These are phyloP conservation scores for Falciphora oryzae DNA, from an alignment of 2,329 filamentous ascomycete genomes.

Conservation along the genomic window DNA sequence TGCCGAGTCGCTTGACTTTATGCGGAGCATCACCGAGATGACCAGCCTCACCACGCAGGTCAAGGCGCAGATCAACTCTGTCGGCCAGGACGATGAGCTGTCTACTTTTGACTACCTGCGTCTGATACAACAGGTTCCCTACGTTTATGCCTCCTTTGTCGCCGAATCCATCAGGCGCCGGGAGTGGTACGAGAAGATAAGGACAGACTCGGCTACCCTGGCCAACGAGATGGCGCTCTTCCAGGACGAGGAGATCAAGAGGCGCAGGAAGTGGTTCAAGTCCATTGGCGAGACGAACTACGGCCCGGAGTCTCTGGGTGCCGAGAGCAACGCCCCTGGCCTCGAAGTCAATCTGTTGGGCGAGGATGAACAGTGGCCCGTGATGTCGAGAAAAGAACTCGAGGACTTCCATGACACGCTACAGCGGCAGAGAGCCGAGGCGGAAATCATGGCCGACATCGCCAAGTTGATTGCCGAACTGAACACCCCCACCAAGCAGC, in stretches of 20 bases:
- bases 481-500: conserved; percentile 75
- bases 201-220: conserved; percentile 75
- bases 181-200: conserved; percentile 91
- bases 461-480: conserved; percentile 73
- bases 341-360: conserved; percentile 82
- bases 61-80: conserved; percentile 63
- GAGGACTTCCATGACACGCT: conserved; percentile 66
- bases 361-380: conserved; percentile 76
- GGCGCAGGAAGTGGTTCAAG: conserved; percentile 86
- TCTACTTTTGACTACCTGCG: conserved; percentile 77
- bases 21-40: conserved; percentile 76
- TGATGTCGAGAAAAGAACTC: conserved; percentile 68
- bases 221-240: conserved; percentile 91
- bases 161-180: conserved; percentile 79
- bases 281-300: conserved; percentile 67
- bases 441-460: conserved; percentile 64
- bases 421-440: conserved; percentile 58
- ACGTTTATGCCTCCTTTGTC: conserved; percentile 83
- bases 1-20: conserved; percentile 61
- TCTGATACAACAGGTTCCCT: conserved; percentile 75
- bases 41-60: conserved; percentile 69
- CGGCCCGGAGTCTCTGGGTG: conserved; percentile 49
- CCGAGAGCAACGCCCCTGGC: conserved; percentile 65
- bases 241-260: conserved; percentile 85
- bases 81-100: conserved; percentile 70